Evolutionary conservation across 2,329 filamentous ascomycete species (phyloP).

Genomic region (Pseudocercospora macadamiae): DNA sequence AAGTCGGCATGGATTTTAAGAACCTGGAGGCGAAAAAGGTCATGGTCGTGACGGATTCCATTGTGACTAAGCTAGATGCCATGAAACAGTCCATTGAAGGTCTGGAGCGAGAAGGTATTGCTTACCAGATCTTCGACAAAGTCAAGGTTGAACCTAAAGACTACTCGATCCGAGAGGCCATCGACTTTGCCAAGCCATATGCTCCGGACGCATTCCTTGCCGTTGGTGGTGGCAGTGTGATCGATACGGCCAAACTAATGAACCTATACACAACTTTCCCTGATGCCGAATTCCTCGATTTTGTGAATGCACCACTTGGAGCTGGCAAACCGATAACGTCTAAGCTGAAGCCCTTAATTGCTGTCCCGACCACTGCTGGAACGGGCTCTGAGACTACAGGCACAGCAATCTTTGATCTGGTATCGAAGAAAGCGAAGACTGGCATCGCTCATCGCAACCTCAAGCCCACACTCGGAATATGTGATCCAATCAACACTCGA

Average conservation of each 20-base stretch:
- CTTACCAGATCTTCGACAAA: conserved; percentile 78
- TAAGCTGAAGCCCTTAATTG: conserved; percentile 74
- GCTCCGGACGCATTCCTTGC: conserved; percentile 87
- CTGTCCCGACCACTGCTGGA: conserved; percentile 82
- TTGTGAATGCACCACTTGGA: conserved; percentile 93
- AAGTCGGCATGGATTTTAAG: conserved; percentile 93
- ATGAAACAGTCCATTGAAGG: conserved; percentile 89
- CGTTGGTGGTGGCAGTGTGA: conserved; percentile 89
- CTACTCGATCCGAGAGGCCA: conserved; percentile 85
- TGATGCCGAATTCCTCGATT: conserved; percentile 92
- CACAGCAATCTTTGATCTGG: conserved; percentile 96
- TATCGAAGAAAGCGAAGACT: conserved; percentile 87
- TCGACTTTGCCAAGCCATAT: conserved; percentile 80
- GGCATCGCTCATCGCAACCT: conserved; percentile 93
- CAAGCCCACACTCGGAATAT: conserved; percentile 91
- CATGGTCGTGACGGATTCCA: conserved; percentile 87
- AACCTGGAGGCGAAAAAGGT: conserved; percentile 88
- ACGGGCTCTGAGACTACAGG: conserved; percentile 94
- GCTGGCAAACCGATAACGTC: conserved; percentile 76
- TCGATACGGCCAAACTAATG: conserved; percentile 98
- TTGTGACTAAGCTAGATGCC: conserved; percentile 78
- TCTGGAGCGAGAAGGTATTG: conserved; percentile 74
- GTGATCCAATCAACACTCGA: conserved; percentile 82
- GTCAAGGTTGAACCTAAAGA: conserved; percentile 92
- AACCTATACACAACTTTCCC: conserved; percentile 92